Evolutionary conservation across 495 filamentous ascomycete genomes (phyloP).

Genomic region (Cudoniella acicularis): DNA sequence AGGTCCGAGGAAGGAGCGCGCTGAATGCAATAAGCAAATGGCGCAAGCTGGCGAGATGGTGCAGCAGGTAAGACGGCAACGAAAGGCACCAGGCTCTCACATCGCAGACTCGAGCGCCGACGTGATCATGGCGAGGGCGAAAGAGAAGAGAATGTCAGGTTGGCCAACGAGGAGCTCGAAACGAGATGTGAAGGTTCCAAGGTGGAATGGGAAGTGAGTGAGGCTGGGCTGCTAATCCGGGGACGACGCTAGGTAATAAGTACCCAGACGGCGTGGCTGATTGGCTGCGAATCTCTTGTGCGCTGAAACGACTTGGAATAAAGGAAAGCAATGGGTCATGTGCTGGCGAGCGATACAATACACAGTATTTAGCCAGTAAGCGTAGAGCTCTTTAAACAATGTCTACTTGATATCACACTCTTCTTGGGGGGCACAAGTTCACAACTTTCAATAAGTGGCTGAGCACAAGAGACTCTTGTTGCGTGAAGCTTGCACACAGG

Average conservation of each 20-base stretch:
- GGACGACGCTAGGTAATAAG: background rate
- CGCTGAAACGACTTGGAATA: too few species aligned
- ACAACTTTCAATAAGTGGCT: too few species aligned
- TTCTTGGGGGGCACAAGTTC: too few species aligned
- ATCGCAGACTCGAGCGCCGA: conserved; percentile 17
- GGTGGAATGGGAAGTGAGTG: background rate
- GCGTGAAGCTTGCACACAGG: too few species aligned
- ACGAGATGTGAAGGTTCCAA: background rate
- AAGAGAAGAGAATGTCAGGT: background rate
- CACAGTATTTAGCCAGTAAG: too few species aligned
- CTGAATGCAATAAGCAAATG: conserved; percentile 21
- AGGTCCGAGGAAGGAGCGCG: conserved; percentile 20
- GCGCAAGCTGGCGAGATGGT: conserved; percentile 2
- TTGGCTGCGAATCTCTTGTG: too few species aligned
- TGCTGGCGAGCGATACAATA: too few species aligned
- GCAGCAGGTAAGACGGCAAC: conserved; percentile 15
- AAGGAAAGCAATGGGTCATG: too few species aligned
- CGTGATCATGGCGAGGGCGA: conserved; percentile 5
- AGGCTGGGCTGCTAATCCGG: background rate
- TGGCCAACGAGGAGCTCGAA: background rate
- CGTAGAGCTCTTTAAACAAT: too few species aligned
- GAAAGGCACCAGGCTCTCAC: conserved; percentile 25
- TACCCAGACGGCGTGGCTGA: too few species aligned
- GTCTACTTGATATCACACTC: too few species aligned
- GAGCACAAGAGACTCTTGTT: too few species aligned